Conservation (phyloP, 306 rosid genomes). For the Sophora flavescens region DNA sequence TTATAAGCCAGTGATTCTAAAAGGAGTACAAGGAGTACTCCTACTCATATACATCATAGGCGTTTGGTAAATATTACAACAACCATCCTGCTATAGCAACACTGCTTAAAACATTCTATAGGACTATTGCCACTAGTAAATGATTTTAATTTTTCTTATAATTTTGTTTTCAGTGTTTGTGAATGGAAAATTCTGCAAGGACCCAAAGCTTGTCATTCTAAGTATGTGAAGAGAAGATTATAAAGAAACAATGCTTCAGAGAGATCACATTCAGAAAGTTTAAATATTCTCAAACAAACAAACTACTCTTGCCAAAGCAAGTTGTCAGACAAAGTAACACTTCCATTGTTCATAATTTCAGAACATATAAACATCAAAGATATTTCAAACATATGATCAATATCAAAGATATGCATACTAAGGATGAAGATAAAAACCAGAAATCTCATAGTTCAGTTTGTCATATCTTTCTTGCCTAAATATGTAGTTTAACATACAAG, state of each 20-base stretch:
- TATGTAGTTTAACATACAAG: conserved; percentile 22
- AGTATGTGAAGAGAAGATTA: too few species aligned
- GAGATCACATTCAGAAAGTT: not conserved
- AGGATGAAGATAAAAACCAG: not conserved
- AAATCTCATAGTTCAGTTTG: not conserved
- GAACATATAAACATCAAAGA: not conserved
- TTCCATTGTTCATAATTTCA: conserved; percentile 3
- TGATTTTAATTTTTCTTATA: not conserved
- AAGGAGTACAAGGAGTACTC: too few species aligned
- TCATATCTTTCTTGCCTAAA: not conserved
- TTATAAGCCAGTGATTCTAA: too few species aligned
- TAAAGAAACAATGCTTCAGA: too few species aligned
- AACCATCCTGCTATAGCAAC: too few species aligned
- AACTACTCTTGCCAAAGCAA: not conserved
- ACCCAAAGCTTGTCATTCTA: conserved; percentile 36
- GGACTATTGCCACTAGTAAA: not conserved
- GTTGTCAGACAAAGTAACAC: too few species aligned
- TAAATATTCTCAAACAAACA: not conserved
- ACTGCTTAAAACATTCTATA: too few species aligned
- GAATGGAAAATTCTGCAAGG: conserved; percentile 53
- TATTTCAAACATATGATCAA: not conserved
- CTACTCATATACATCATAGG: too few species aligned
- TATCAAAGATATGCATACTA: not conserved
- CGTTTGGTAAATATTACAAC: too few species aligned
- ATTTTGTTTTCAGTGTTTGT: conserved; percentile 43